Evolutionary conservation across 805 yeast genomes (phyloP).

Genomic region (Myxozyma kluyveri): DNA sequence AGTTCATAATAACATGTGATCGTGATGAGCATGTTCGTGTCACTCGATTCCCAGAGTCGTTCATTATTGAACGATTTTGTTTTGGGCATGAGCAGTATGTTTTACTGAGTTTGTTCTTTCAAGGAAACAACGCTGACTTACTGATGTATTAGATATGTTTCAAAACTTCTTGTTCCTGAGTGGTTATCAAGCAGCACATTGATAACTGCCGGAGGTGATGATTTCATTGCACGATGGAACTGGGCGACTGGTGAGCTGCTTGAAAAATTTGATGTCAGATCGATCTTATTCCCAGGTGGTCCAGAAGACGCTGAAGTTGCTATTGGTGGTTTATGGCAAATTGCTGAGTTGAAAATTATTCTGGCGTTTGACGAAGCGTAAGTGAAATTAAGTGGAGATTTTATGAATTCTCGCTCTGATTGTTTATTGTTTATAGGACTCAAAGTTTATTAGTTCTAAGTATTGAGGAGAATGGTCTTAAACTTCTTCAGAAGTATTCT

Average conservation of each 20-base stretch:
- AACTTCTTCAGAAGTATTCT: conserved; percentile 33
- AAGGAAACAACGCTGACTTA: background rate
- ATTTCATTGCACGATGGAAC: conserved; percentile 68
- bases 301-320: conserved; percentile 46
- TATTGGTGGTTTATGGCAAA: conserved; percentile 32
- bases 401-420: too few species aligned
- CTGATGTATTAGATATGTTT: conserved; percentile 42
- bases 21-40: conserved; percentile 94
- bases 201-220: conserved; percentile 91
- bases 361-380: conserved; percentile 49
- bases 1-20: conserved; percentile 72
- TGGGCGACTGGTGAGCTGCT: conserved; percentile 60
- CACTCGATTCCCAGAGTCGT: conserved; percentile 74
- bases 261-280: conserved; percentile 43
- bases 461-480: conserved; percentile 29
- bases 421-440: conserved; percentile 38
- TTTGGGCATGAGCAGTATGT: conserved; percentile 80
- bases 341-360: conserved; percentile 36
- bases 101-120: background rate
- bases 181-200: conserved; percentile 50
- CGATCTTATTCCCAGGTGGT: conserved; percentile 48
- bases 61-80: conserved; percentile 73
- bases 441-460: conserved; percentile 12
- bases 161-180: conserved; percentile 56
- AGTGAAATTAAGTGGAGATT: too few species aligned